These are phyloP conservation scores for Pichia rugopelliculosa DNA, from an alignment of 805 yeast species.

Conservation along the genomic window DNA sequence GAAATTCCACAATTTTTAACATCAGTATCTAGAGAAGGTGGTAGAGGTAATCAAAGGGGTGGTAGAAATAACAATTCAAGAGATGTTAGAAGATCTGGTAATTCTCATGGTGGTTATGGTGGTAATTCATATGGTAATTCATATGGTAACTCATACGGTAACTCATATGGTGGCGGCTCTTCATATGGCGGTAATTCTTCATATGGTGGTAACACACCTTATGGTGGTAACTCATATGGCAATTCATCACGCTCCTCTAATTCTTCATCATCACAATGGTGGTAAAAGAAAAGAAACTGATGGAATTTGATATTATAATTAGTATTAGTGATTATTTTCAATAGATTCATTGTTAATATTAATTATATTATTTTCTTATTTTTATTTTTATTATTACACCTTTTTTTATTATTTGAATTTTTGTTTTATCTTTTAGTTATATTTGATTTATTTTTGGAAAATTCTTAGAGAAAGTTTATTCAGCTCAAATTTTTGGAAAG, in stretches of 20 bases:
- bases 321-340: not conserved
- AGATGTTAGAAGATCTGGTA: slow-evolving; percentile 17
- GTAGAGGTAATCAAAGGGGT: slow-evolving; percentile 41
- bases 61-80: slow-evolving; percentile 16
- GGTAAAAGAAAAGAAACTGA: slow-evolving; percentile 17
- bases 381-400: not conserved
- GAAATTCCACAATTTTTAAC: slow-evolving; percentile 89
- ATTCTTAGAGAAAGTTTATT: slow-evolving; percentile 9
- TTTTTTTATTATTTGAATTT: not conserved
- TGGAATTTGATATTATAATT: not conserved
- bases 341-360: slow-evolving; percentile 1
- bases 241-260: slow-evolving; percentile 8
- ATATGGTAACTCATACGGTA: slow-evolving; percentile 16
- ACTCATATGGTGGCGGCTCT: slow-evolving; percentile 25
- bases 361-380: slow-evolving; percentile 6
- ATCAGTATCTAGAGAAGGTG: slow-evolving; percentile 71
- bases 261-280: slow-evolving; percentile 26
- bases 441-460: slow-evolving; percentile 14
- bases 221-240: not conserved
- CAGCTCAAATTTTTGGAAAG: not conserved
- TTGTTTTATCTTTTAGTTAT: not conserved
- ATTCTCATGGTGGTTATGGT: slow-evolving; percentile 11
- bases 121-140: slow-evolving; percentile 22
- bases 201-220: not conserved
- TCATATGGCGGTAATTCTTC: slow-evolving; percentile 28